phyloP scores from a whole-genome alignment of 768 basidiomycete species.

The Lentinula edodes region DNA sequence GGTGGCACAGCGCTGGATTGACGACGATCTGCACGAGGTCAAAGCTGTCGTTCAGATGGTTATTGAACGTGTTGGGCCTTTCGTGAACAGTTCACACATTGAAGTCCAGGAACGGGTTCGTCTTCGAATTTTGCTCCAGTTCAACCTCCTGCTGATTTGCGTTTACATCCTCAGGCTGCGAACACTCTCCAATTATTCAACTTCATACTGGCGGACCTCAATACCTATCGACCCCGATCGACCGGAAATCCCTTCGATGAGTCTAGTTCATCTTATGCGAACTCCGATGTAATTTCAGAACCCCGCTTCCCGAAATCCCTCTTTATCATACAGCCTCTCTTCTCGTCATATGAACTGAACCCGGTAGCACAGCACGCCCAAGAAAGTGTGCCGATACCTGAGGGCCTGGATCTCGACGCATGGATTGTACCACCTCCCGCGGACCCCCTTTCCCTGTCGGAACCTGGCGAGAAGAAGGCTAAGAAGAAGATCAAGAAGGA shows the following conservation, averaged over 20 bases:
- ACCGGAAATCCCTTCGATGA: constrained; percentile 31
- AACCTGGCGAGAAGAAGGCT: constrained; percentile 35
- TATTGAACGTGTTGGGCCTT: constrained; percentile 49
- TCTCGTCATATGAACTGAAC: constrained; percentile 73
- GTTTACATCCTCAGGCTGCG: constrained; percentile 53
- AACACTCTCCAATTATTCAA: constrained; percentile 70
- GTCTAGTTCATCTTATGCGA: constrained; percentile 33
- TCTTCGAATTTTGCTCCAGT: constrained; percentile 9
- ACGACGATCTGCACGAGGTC: constrained; percentile 61
- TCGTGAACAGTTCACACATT: constrained; percentile 60
- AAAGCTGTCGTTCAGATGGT: constrained; percentile 60
- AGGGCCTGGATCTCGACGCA: constrained; percentile 77
- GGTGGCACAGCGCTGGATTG: constrained; percentile 71
- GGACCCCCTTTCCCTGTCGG: constrained; percentile 28
- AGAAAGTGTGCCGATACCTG: constrained; percentile 73
- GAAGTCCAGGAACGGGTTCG: constrained; percentile 91
- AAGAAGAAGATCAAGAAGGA: constrained; percentile 31
- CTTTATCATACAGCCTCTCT: constrained; percentile 78
- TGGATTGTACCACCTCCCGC: constrained; percentile 75
- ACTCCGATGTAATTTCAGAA: constrained; percentile 20
- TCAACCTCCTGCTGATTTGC: constrained; percentile 4
- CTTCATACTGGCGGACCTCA: constrained; percentile 72
- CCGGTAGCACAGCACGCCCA: constrained; percentile 81
- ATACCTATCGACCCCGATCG: constrained; percentile 41
- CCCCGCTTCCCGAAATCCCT: constrained; percentile 84